Percentiles rank a stretch among this genome's conserved stretches.
Conservation (phyloP, 2,329 filamentous ascomycete genomes). For the Metarhizium brunneum region DNA sequence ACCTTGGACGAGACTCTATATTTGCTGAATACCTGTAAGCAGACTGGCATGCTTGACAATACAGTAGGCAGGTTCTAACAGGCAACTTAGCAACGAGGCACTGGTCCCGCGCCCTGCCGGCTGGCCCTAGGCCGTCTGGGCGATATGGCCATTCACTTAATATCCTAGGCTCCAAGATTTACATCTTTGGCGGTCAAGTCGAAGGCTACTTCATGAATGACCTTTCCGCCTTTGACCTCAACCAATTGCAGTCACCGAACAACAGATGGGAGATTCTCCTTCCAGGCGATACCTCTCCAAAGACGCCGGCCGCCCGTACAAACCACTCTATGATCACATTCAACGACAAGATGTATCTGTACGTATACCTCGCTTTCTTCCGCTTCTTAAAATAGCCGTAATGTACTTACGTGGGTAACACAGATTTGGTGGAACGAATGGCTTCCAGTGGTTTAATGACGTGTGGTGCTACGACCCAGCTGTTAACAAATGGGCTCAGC, state of each 20-base stretch:
- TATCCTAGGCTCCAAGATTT: constrained; percentile 93
- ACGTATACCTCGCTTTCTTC: constrained; percentile 28
- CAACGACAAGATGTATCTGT: constrained; percentile 91
- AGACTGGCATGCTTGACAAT: background rate
- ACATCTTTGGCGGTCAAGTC: constrained; percentile 94
- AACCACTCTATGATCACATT: constrained; percentile 90
- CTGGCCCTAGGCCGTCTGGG: constrained; percentile 75
- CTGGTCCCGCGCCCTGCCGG: constrained; percentile 90
- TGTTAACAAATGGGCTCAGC: constrained; percentile 72
- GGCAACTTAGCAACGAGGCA: constrained; percentile 71
- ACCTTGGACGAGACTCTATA: constrained; percentile 91
- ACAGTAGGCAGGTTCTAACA: constrained; percentile 10
- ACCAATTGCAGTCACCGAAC: constrained; percentile 80
- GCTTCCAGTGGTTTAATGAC: constrained; percentile 96
- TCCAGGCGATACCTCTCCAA: constrained; percentile 42
- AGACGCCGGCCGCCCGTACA: constrained; percentile 76
- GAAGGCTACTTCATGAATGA: constrained; percentile 99
- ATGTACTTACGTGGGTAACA: constrained; percentile 3
- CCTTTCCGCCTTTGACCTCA: constrained; percentile 87
- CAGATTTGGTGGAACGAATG: constrained; percentile 96
- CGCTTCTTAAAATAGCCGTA: background rate
- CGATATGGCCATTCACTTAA: constrained; percentile 95
- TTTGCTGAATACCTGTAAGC: constrained; percentile 91
- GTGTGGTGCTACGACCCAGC: constrained; percentile 93
- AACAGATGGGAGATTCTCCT: constrained; percentile 96